Evolutionary conservation across 2,329 filamentous ascomycete species (phyloP).

Genomic region (Berkeleyomyces rouxiae): DNA sequence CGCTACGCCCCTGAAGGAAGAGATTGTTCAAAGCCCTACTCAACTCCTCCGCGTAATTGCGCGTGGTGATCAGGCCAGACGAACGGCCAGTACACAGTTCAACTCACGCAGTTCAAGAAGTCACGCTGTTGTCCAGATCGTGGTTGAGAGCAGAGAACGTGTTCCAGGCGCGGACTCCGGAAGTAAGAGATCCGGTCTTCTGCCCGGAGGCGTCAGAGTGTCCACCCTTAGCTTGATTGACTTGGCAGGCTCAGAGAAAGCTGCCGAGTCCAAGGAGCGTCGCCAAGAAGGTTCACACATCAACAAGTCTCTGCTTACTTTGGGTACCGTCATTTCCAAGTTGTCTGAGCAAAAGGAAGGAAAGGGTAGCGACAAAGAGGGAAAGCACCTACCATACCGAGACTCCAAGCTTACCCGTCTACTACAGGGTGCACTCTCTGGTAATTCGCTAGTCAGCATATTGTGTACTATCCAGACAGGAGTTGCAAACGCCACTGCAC

Average conservation of each 20-base stretch:
- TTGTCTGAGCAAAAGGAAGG: constrained; percentile 71
- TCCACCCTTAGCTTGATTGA: constrained; percentile 93
- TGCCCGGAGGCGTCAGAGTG: constrained; percentile 81
- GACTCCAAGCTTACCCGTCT: constrained; percentile 94
- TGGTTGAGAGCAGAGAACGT: constrained; percentile 89
- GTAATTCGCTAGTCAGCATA: constrained; percentile 89
- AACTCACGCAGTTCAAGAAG: constrained; percentile 92
- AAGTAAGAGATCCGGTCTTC: constrained; percentile 50
- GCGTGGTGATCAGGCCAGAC: constrained; percentile 74
- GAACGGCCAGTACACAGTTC: constrained; percentile 90
- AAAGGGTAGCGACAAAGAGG: constrained; percentile 60
- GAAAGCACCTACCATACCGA: constrained; percentile 85
- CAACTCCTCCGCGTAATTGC: constrained; percentile 90
- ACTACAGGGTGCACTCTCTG: constrained; percentile 80
- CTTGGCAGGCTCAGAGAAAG: constrained; percentile 87
- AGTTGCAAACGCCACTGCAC: constrained; percentile 52
- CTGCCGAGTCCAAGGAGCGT: constrained; percentile 86
- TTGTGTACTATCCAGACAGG: constrained; percentile 90
- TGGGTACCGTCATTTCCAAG: constrained; percentile 87
- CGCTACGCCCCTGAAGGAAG: constrained; percentile 87
- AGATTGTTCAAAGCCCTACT: constrained; percentile 95
- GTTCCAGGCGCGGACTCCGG: constrained; percentile 41
- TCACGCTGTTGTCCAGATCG: constrained; percentile 96
- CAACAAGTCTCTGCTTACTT: constrained; percentile 89
- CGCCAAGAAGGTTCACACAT: constrained; percentile 92